phyloP scores from a whole-genome alignment of 495 filamentous ascomycete species.

The Antarctomyces pellizariae region DNA sequence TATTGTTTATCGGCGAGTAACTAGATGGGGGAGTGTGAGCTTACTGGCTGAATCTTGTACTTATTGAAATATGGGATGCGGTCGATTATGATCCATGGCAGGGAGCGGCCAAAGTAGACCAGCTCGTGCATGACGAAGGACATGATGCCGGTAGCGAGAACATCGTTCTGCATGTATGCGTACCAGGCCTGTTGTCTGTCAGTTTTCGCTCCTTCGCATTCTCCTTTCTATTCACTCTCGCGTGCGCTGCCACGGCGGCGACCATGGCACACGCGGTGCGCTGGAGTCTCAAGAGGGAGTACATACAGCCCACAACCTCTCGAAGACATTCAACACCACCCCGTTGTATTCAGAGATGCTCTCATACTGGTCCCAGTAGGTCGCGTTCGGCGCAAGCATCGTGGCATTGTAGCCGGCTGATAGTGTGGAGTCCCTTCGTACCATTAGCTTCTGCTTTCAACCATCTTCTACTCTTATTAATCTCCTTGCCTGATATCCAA shows the following conservation, averaged over 20 bases:
- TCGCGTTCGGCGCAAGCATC: slow-evolving; percentile 19
- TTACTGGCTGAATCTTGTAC: slow-evolving; percentile 82
- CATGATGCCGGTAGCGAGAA: slow-evolving; percentile 87
- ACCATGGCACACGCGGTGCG: slow-evolving; percentile 8
- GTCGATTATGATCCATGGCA: slow-evolving; percentile 91
- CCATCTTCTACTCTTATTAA: too few relatives aligned
- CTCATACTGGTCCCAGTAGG: slow-evolving; percentile 65
- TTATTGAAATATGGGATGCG: slow-evolving; percentile 62
- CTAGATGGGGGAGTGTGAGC: slow-evolving; percentile 9
- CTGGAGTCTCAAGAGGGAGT: slow-evolving; percentile 2
- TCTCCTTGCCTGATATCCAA: too few relatives aligned
- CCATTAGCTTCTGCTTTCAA: too few relatives aligned
- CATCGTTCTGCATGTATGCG: slow-evolving; percentile 95
- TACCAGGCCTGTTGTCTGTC: slow-evolving; percentile 42
- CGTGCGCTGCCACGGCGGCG: slow-evolving; percentile 7
- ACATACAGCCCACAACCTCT: slow-evolving; percentile 74
- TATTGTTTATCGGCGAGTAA: background rate
- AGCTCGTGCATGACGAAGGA: slow-evolving; percentile 87
- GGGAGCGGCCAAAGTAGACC: slow-evolving; percentile 78
- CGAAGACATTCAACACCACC: slow-evolving; percentile 62
- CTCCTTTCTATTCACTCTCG: slow-evolving; percentile 1
- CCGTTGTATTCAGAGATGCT: slow-evolving; percentile 73
- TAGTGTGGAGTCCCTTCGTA: too few relatives aligned
- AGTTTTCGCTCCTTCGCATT: slow-evolving; percentile 1
- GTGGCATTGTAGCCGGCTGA: too few relatives aligned